Percentiles rank a stretch among this genome's conserved stretches.
phyloP scores from a whole-genome alignment of 2,329 filamentous ascomycete genomes.

The Botrytis deweyae region DNA sequence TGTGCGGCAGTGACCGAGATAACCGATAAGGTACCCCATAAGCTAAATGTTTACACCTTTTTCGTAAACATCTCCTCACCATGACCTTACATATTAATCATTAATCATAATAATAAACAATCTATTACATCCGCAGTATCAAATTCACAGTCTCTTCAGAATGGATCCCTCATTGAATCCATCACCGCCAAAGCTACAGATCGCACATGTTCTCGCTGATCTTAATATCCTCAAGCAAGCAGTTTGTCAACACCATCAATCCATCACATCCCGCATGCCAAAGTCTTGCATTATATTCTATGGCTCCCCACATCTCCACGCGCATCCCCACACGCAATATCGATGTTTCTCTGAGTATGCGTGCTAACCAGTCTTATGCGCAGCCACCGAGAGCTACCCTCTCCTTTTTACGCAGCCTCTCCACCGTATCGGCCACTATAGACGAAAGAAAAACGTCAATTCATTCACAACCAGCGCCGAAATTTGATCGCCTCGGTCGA shows the following conservation, averaged over 20 bases:
- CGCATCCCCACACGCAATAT: neutral
- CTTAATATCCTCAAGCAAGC: slow-evolving; percentile 21
- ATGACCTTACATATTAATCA: neutral
- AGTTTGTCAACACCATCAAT: slow-evolving; percentile 4
- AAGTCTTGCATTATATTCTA: neutral
- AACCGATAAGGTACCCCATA: slow-evolving; percentile 4
- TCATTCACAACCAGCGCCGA: neutral
- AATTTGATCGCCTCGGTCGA: slow-evolving; percentile 14
- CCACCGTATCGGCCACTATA: neutral
- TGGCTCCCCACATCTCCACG: neutral
- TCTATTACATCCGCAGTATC: neutral
- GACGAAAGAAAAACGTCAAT: slow-evolving; percentile 15
- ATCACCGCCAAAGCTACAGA: slow-evolving; percentile 11
- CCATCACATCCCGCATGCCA: neutral
- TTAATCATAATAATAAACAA: neutral
- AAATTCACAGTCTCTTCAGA: neutral
- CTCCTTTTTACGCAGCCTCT: slow-evolving; percentile 13
- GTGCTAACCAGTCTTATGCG: neutral
- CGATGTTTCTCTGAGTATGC: neutral
- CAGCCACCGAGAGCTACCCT: slow-evolving; percentile 11
- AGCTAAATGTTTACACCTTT: neutral
- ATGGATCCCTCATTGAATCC: neutral
- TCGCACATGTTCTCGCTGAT: slow-evolving; percentile 22
- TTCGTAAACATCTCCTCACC: neutral
- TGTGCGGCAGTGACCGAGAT: neutral